Conservation (phyloP, 2,329 filamentous ascomycete genomes). For the Rosellinia necatrix region DNA sequence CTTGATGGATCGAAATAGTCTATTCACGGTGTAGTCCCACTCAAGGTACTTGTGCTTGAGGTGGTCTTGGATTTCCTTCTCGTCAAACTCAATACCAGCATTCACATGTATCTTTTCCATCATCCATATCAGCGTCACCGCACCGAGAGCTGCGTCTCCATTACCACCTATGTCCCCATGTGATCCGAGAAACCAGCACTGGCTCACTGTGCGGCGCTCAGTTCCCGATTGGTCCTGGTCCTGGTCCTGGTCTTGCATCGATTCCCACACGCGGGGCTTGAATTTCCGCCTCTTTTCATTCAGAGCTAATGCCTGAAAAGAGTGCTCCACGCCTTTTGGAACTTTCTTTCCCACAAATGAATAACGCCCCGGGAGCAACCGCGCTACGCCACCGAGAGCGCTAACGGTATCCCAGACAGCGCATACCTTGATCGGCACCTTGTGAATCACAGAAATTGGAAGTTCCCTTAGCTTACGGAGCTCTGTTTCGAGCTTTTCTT, state of each 20-base stretch:
- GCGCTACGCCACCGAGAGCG: not conserved
- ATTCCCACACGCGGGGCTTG: not conserved
- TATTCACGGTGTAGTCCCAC: too few relatives aligned
- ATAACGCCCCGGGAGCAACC: not conserved
- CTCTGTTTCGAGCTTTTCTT: too few relatives aligned
- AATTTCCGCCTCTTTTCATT: not conserved
- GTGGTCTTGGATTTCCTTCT: not conserved
- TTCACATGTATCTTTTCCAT: not conserved
- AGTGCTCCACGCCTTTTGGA: not conserved
- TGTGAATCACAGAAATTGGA: too few relatives aligned
- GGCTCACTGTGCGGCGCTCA: too few relatives aligned
- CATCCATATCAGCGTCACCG: not conserved
- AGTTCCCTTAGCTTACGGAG: too few relatives aligned
- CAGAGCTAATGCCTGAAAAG: not conserved
- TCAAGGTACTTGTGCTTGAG: not conserved
- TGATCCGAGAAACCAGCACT: conserved; percentile 8
- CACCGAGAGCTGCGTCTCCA: conserved; percentile 3
- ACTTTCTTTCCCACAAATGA: not conserved
- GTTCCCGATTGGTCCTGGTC: too few relatives aligned
- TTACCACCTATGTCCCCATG: not conserved
- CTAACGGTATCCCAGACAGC: conserved; percentile 2
- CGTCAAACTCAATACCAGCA: not conserved
- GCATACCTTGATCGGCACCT: conserved; percentile 4
- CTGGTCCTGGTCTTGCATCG: not conserved
- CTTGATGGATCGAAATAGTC: too few relatives aligned